These are phyloP conservation scores for Calonectria honghensis DNA, from an alignment of 2,329 filamentous ascomycete genomes.

Conservation along the genomic window DNA sequence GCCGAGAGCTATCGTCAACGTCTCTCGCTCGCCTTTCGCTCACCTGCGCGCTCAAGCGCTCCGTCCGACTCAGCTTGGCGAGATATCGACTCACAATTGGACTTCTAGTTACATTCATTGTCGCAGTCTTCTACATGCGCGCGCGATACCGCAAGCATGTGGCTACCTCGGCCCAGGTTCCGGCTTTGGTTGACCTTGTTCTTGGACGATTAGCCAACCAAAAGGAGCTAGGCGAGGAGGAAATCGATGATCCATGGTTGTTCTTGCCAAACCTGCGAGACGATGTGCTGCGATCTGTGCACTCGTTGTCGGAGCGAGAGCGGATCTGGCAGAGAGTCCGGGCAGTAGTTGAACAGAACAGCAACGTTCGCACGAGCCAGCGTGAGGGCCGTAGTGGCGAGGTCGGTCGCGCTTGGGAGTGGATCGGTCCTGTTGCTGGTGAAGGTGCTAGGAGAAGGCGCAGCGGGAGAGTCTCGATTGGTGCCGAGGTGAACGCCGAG, in stretches of 20 bases:
- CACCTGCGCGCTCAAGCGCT: conserved; percentile 86
- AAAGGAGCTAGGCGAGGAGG: conserved; percentile 84
- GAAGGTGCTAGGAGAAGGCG: conserved; percentile 67
- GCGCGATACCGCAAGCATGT: conserved; percentile 77
- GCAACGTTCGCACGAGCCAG: conserved; percentile 88
- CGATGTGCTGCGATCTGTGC: conserved; percentile 89
- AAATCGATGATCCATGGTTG: conserved; percentile 84
- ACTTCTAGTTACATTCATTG: conserved; percentile 72
- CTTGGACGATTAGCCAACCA: conserved; percentile 89
- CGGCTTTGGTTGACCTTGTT: conserved; percentile 87
- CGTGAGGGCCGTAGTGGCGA: conserved; percentile 80
- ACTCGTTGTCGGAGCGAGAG: conserved; percentile 84
- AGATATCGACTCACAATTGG: conserved; percentile 91
- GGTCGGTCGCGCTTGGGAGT: conserved; percentile 81
- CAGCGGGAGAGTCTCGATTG: conserved; percentile 72
- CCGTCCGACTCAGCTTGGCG: conserved; percentile 86
- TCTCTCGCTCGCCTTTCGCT: conserved; percentile 95
- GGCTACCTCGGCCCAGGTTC: conserved; percentile 83
- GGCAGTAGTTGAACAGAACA: conserved; percentile 92
- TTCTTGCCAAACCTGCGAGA: conserved; percentile 93
- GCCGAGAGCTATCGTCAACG: conserved; percentile 83
- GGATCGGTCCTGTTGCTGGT: conserved; percentile 76
- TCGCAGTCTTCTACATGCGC: conserved; percentile 77
- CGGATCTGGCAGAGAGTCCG: conserved; percentile 89
- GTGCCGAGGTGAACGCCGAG: conserved; percentile 62